These are phyloP conservation scores for Paramecium biaurelia DNA, from an alignment of 73 alveolate species.

Conservation along the genomic window DNA sequence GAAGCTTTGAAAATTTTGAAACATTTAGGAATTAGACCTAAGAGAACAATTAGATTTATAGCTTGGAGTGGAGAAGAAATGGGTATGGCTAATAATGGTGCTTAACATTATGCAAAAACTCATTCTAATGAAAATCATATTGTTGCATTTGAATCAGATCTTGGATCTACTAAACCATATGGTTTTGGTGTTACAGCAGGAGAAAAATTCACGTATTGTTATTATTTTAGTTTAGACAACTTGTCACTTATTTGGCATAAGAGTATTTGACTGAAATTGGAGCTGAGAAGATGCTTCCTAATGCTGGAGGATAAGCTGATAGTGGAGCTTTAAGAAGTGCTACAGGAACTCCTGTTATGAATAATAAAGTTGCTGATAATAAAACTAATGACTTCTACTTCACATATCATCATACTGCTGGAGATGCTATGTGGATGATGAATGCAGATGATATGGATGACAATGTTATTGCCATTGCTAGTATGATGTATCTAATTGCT, in stretches of 20 bases:
- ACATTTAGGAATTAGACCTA: conserved; percentile 45
- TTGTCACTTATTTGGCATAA: neutral
- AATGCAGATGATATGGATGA: conserved; percentile 61
- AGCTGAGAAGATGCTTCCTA: neutral
- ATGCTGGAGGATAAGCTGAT: neutral
- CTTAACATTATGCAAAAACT: conserved; percentile 51
- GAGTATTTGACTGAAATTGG: neutral
- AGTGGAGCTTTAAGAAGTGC: neutral
- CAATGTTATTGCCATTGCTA: conserved; percentile 57
- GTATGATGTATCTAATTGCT: neutral
- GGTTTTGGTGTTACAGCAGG: conserved; percentile 57
- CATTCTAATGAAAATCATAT: conserved; percentile 54
- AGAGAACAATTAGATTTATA: conserved; percentile 63
- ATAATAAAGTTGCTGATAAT: conserved; percentile 21
- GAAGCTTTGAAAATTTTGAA: conserved; percentile 47
- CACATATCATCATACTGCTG: conserved; percentile 63
- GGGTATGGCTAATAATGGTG: conserved; percentile 64
- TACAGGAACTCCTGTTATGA: conserved; percentile 52
- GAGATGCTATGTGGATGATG: conserved; percentile 63
- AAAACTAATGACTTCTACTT: conserved; percentile 47
- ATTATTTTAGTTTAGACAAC: neutral
- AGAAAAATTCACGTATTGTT: neutral
- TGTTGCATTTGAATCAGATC: conserved; percentile 60
- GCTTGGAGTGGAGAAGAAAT: conserved; percentile 72
- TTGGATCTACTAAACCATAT: conserved; percentile 59